A percentile compares a stretch with the other conserved stretches of the same genome.
These are phyloP conservation scores for Trichoderma citrinoviride DNA, from an alignment of 2,329 filamentous ascomycete species.

Conservation along the genomic window DNA sequence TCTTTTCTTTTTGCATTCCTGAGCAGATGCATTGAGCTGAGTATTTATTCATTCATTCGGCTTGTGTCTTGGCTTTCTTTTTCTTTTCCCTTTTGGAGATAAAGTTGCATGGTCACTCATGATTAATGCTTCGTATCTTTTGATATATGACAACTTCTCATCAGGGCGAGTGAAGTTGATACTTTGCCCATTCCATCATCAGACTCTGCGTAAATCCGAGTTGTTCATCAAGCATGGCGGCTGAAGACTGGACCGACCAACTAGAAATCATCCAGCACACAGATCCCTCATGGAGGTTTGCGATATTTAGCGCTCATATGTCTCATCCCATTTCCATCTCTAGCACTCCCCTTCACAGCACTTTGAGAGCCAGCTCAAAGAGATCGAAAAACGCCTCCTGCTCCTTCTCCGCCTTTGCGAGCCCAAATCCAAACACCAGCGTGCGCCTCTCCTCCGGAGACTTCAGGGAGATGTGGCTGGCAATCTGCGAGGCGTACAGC, in stretches of 20 bases:
- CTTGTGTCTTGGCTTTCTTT: too few relatives aligned
- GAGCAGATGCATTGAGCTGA: too few relatives aligned
- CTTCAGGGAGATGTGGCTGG: conserved; percentile 70
- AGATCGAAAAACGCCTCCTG: conserved; percentile 63
- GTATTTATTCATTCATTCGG: too few relatives aligned
- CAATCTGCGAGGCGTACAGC: conserved; percentile 85
- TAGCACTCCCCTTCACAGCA: conserved; percentile 41
- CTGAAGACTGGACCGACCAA: too few relatives aligned
- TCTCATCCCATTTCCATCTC: not conserved
- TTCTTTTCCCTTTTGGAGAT: too few relatives aligned
- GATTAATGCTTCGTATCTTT: too few relatives aligned
- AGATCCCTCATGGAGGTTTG: not conserved
- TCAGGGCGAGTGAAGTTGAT: too few relatives aligned
- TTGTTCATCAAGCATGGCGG: too few relatives aligned
- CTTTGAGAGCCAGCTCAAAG: conserved; percentile 59
- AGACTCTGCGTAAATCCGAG: not conserved
- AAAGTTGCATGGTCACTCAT: too few relatives aligned
- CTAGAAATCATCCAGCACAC: not conserved
- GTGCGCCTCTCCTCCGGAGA: conserved; percentile 62
- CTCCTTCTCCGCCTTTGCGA: conserved; percentile 49
- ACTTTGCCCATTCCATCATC: too few relatives aligned
- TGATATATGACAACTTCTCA: too few relatives aligned
- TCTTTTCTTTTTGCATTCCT: conserved; percentile 5
- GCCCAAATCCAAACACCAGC: conserved; percentile 60
- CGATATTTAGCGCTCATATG: too few relatives aligned